Conservation (phyloP, 1,284 basidiomycete species). For the Tylopilus sp. region DNA sequence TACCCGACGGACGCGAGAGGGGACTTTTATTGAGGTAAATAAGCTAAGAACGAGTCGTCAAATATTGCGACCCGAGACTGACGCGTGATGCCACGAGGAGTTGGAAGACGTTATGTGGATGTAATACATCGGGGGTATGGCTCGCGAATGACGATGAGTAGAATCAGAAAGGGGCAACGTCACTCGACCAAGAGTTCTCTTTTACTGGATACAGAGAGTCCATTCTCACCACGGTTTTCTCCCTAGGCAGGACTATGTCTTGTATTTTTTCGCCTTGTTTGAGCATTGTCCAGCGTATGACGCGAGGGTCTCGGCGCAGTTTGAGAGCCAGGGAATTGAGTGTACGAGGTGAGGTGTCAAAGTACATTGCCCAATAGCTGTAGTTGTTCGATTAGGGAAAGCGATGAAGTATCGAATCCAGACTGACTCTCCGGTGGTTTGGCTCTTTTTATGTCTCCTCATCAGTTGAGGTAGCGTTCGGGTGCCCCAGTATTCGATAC, state of each 20-base stretch:
- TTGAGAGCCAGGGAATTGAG: constrained; percentile 60
- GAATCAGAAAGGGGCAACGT: constrained; percentile 14
- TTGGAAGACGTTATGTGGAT: too few species aligned
- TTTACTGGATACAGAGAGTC: constrained; percentile 26
- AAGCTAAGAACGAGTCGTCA: not conserved
- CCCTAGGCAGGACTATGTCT: constrained; percentile 48
- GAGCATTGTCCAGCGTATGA: constrained; percentile 77
- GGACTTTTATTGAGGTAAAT: not conserved
- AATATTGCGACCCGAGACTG: not conserved
- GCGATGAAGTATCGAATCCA: not conserved
- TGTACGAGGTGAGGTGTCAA: constrained; percentile 75
- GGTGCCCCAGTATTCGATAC: constrained; percentile 73
- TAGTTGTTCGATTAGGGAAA: constrained; percentile 10
- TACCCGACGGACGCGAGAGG: not conserved
- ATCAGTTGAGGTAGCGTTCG: constrained; percentile 72
- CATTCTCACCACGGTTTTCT: constrained; percentile 35
- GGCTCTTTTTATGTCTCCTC: constrained; percentile 60
- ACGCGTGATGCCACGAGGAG: not conserved
- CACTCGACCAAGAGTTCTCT: constrained; percentile 29
- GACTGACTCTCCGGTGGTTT: constrained; percentile 75
- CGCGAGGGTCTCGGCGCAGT: constrained; percentile 73
- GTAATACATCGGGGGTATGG: not conserved
- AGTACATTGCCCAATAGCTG: constrained; percentile 88
- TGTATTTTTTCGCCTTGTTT: constrained; percentile 74
- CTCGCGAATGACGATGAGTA: not conserved